phyloP scores from a whole-genome alignment of 441 rosid species.

The Corymbia calophylla region DNA sequence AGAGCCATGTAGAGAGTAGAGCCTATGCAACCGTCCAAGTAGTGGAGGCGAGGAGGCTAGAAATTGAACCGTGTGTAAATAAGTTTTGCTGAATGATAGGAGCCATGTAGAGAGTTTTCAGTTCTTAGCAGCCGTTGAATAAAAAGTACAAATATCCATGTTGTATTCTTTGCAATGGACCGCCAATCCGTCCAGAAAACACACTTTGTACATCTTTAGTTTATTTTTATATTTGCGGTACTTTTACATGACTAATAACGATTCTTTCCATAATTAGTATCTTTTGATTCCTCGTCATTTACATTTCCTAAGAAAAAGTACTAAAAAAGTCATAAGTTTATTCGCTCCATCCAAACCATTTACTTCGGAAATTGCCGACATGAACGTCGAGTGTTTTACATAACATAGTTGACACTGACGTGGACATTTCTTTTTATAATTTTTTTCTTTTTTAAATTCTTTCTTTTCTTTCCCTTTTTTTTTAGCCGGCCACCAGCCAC shows the following conservation, averaged over 20 bases:
- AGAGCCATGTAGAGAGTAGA: too few relatives aligned
- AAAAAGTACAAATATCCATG: not conserved
- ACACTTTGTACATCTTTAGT: not conserved
- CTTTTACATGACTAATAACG: not conserved
- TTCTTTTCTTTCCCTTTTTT: not conserved
- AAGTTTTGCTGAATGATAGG: not conserved
- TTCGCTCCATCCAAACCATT: too few relatives aligned
- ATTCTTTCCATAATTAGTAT: fast-evolving
- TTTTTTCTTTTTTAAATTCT: too few relatives aligned
- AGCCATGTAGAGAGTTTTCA: not conserved
- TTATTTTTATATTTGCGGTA: not conserved
- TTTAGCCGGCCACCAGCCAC: fast-evolving
- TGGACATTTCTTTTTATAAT: too few relatives aligned
- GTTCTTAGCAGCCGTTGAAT: not conserved
- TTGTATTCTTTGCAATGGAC: not conserved
- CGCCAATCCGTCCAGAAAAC: not conserved
- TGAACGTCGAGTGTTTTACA: fast-evolving
- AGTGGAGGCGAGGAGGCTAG: not conserved
- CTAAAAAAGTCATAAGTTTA: too few relatives aligned
- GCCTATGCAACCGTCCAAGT: not conserved
- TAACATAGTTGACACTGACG: fast-evolving
- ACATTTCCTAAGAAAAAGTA: too few relatives aligned
- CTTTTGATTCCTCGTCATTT: not conserved
- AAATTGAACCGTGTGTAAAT: not conserved
- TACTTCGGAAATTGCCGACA: fast-evolving